Base-by-base conservation (phyloP, 495 filamentous ascomycete species). In the Aspergillus sparsus region DNA sequence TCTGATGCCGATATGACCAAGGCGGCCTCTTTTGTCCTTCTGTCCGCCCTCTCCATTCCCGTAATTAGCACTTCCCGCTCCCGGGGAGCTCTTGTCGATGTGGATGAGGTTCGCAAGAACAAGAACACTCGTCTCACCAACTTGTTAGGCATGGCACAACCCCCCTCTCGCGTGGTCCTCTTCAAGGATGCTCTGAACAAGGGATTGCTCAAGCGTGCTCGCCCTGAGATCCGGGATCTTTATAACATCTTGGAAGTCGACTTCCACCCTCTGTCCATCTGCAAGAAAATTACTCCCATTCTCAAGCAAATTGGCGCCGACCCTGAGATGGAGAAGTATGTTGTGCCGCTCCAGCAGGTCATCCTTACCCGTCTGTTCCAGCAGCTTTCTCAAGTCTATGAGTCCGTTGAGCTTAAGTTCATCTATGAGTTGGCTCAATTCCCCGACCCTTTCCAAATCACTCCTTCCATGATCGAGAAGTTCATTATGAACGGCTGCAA, bases 401-500 rank as follows among this genome's bases (percentile, higher is more conserved):
- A 98, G 75, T 96, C 93, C 53, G 93, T 98, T 51, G 90, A 97
- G 75, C 87, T 98, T 47, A 86, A 86, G 62, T 97, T 97, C 68
- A 93, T 98, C 35, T 88, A 97, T 68, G 86, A 91, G 67, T 88
- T 98, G 34, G 94, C 94, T 57, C 85, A 94, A 71, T 98, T 98
- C 82, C 94, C 94, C 33, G 92, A 96, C 66, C 93, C 94, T 27
- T 98, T 95, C 85, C 89, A 97, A 78, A 92, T 98, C 64, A 89
- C 83, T 62, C 88, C 89, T 41, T 87, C 85, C 64, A 96, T 90
- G 62, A 96, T 98, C 59, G 94, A 98, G 80, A 98, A 98, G 79
- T 98, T 98, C 83, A 97, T 98, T 82, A 98, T 98, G 94, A 98
- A 98, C 76, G 94, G 94, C 60, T 97, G 94, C 83, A 98, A 98